These are phyloP conservation scores for Penicillium sp. DNA, from an alignment of 2,329 filamentous ascomycete species.

Conservation along the genomic window DNA sequence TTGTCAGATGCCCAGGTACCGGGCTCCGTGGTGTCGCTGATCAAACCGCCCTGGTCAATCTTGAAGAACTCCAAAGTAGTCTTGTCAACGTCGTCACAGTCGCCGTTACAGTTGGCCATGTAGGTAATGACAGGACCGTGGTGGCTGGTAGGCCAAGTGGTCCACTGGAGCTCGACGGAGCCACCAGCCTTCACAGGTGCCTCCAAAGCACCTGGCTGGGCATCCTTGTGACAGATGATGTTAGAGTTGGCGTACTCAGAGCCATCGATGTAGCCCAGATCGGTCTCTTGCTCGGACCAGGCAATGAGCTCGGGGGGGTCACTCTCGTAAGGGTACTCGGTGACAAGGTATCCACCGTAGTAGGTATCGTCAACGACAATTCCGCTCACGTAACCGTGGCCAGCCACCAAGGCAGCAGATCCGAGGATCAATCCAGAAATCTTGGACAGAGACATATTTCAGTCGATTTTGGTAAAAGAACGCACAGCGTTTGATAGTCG, in stretches of 20 bases:
- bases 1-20: constrained; percentile 59
- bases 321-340: constrained; percentile 33
- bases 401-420: constrained; percentile 38
- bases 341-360: constrained; percentile 44
- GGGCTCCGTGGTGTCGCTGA: constrained; percentile 42
- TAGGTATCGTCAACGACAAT: constrained; percentile 37
- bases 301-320: constrained; percentile 50
- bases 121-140: constrained; percentile 66
- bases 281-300: constrained; percentile 55
- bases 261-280: constrained; percentile 56
- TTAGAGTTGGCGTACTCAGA: constrained; percentile 49
- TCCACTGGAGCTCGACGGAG: constrained; percentile 62
- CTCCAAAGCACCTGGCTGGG: constrained; percentile 51
- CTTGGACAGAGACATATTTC: constrained; percentile 36
- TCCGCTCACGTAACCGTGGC: constrained; percentile 40
- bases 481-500: constrained; percentile 33
- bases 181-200: constrained; percentile 63
- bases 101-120: constrained; percentile 60
- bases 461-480: constrained; percentile 17
- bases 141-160: constrained; percentile 64
- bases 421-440: constrained; percentile 34
- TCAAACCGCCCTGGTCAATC: constrained; percentile 59
- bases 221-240: constrained; percentile 64
- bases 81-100: constrained; percentile 58
- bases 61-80: constrained; percentile 61